Conservation (phyloP, 2,329 filamentous ascomycete genomes). For the Cladophialophora exuberans region DNA sequence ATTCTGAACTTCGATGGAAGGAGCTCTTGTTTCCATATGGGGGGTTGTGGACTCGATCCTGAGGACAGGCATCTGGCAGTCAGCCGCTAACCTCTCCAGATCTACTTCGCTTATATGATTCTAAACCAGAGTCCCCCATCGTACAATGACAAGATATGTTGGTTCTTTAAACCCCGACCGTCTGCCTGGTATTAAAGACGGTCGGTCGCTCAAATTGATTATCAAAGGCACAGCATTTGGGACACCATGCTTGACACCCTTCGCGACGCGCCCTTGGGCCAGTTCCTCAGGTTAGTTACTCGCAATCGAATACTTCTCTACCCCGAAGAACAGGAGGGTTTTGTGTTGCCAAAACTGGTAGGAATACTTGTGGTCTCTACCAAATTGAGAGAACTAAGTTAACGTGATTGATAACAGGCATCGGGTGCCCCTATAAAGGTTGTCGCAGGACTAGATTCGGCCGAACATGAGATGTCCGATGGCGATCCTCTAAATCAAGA, state of each 20-base stretch:
- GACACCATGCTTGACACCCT: conserved; percentile 30
- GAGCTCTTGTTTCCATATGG: too few relatives aligned
- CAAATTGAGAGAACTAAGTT: neutral
- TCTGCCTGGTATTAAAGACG: too few relatives aligned
- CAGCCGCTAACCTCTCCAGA: too few relatives aligned
- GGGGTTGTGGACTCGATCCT: too few relatives aligned
- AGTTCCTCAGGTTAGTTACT: conserved; percentile 48
- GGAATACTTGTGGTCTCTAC: neutral
- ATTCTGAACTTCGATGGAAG: too few relatives aligned
- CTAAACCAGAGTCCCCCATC: too few relatives aligned
- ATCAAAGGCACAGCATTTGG: too few relatives aligned
- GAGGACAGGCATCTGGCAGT: too few relatives aligned
- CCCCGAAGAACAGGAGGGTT: conserved; percentile 44
- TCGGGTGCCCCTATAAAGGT: neutral
- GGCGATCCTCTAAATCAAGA: neutral
- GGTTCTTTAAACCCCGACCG: too few relatives aligned
- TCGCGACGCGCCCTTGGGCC: conserved; percentile 51
- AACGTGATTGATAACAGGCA: neutral
- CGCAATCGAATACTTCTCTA: conserved; percentile 48
- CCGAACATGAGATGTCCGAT: neutral
- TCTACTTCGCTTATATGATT: too few relatives aligned
- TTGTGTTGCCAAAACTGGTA: conserved; percentile 32
- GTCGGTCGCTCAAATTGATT: too few relatives aligned
- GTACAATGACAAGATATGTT: too few relatives aligned
- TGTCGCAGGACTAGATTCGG: neutral